Percentiles rank a stretch among this genome's conserved stretches.
Evolutionary conservation across 2,329 filamentous ascomycete species (phyloP).

Genomic region (Dactylella cylindrospora): DNA sequence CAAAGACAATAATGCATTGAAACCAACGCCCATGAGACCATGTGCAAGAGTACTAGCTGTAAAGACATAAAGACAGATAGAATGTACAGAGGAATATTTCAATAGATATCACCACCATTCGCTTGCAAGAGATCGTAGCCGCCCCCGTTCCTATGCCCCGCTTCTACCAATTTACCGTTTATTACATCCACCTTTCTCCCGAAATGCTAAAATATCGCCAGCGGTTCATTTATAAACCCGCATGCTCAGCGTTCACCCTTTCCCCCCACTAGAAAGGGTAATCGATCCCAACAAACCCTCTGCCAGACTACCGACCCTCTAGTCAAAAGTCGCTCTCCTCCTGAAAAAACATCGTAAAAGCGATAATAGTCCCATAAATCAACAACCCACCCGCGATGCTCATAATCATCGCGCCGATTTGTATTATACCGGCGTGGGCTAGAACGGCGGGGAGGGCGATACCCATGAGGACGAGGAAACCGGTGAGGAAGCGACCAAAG

Average conservation of each 20-base stretch:
- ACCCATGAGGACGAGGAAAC: constrained; percentile 95
- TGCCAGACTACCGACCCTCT: neutral
- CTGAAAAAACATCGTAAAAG: constrained; percentile 97
- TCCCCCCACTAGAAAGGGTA: neutral
- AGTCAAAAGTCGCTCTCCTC: constrained; percentile 88
- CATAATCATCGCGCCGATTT: constrained; percentile 87
- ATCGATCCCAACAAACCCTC: neutral
- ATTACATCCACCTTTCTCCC: too few species aligned
- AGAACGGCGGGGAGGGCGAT: constrained; percentile 87
- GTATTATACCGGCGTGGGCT: constrained; percentile 81
- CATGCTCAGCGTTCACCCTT: neutral
- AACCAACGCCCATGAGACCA: constrained; percentile 28
- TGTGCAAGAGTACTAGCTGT: neutral
- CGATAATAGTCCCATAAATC: constrained; percentile 98
- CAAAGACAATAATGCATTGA: too few species aligned
- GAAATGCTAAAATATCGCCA: too few species aligned
- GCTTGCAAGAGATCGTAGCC: too few species aligned
- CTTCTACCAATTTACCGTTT: too few species aligned
- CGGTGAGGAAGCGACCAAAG: constrained; percentile 89
- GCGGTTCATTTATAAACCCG: too few species aligned
- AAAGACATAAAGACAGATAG: constrained; percentile 10
- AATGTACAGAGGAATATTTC: constrained; percentile 41
- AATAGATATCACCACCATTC: constrained; percentile 25
- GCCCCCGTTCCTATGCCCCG: too few species aligned
- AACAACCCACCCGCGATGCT: constrained; percentile 86